Conservation (phyloP, 176 grass and related monocot species). For the Eragrostis curvula region DNA sequence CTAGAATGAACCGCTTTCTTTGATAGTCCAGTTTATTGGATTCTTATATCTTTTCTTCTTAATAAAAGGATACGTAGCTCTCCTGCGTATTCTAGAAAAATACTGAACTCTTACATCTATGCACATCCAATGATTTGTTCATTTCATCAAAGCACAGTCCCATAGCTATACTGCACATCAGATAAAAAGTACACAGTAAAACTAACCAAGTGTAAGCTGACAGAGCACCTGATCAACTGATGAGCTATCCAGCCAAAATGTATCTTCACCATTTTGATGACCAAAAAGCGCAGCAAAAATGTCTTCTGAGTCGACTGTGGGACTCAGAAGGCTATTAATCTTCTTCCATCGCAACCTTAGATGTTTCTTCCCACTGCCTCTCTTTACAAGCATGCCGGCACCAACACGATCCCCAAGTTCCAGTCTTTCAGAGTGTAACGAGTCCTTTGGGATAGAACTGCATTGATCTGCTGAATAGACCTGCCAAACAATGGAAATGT, state of each 20-base stretch:
- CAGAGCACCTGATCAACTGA: slow-evolving; percentile 79
- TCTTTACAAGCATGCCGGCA: slow-evolving; percentile 23
- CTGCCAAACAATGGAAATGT: slow-evolving; percentile 62
- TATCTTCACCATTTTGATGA: slow-evolving; percentile 64
- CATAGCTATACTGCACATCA: slow-evolving; percentile 17
- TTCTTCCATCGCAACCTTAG: slow-evolving; percentile 79
- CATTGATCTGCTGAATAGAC: slow-evolving; percentile 53
- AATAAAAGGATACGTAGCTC: background rate
- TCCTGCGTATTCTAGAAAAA: no score
- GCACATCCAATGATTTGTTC: background rate
- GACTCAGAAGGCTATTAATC: slow-evolving; percentile 63
- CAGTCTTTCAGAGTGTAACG: slow-evolving; percentile 31
- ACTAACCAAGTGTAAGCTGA: slow-evolving; percentile 36
- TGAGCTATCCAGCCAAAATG: slow-evolving; percentile 99
- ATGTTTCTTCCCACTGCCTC: slow-evolving; percentile 41
- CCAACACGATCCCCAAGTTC: slow-evolving; percentile 34
- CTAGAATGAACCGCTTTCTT: background rate
- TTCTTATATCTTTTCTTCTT: background rate
- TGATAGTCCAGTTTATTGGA: background rate
- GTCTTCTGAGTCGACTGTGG: slow-evolving; percentile 53
- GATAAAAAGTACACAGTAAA: slow-evolving; percentile 32
- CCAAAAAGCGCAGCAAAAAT: slow-evolving; percentile 79
- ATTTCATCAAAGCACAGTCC: background rate
- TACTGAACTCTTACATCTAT: background rate
- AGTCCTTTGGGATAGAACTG: slow-evolving; percentile 37